A percentile compares a stretch with the other conserved stretches of the same genome.
phyloP scores from a whole-genome alignment of 257 asterid genomes.

The Lithospermum erythrorhizon region DNA sequence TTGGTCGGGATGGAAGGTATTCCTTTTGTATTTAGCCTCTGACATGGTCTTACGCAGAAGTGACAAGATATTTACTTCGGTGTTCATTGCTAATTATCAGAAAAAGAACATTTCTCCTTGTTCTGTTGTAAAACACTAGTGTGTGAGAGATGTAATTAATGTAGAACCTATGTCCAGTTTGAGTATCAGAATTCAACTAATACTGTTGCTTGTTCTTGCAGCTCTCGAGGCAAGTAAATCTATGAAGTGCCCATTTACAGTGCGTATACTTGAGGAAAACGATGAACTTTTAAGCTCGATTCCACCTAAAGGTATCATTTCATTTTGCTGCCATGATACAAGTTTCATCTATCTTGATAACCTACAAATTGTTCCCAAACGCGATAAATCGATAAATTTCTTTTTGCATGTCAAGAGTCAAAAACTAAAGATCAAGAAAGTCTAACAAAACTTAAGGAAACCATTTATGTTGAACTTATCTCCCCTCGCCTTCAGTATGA shows the following conservation, averaged over 20 bases:
- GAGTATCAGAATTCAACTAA: not conserved
- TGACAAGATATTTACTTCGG: not conserved
- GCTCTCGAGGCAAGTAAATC: constrained; percentile 68
- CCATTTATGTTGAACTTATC: not conserved
- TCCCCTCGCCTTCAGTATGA: too few species aligned
- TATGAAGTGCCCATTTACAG: constrained; percentile 40
- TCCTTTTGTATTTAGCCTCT: not conserved
- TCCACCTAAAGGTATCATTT: constrained; percentile 48
- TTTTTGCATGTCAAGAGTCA: not conserved
- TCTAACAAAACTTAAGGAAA: not conserved
- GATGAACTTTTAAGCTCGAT: constrained; percentile 53
- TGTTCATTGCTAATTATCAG: too few species aligned
- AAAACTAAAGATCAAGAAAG: not conserved
- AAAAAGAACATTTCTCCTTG: too few species aligned
- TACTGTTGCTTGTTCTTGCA: constrained; percentile 27
- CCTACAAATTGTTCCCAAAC: too few species aligned
- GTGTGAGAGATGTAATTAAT: not conserved
- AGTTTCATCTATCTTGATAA: too few species aligned
- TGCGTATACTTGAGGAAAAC: constrained; percentile 47
- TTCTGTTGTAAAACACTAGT: too few species aligned
- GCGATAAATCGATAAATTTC: too few species aligned
- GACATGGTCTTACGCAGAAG: not conserved
- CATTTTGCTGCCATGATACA: not conserved
- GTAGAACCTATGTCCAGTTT: not conserved
- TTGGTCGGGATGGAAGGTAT: too few species aligned